phyloP scores from a whole-genome alignment of 2,329 filamentous ascomycete genomes.

The Amylocarpus encephaloides region DNA sequence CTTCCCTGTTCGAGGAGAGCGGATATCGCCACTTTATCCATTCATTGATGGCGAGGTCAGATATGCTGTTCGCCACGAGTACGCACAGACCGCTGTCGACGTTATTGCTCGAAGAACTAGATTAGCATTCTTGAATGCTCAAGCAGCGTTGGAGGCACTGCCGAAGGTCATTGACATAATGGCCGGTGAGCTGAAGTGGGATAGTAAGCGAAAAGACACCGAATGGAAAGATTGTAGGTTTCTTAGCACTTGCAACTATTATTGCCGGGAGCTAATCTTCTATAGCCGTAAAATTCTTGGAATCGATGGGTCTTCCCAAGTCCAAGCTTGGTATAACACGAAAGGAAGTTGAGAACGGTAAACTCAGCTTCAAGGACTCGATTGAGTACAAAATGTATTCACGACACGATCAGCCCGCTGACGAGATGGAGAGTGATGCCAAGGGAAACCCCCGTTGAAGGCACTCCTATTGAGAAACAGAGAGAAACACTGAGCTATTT shows the following conservation, averaged over 20 bases:
- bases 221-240: constrained; percentile 73
- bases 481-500: neutral
- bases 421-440: constrained; percentile 29
- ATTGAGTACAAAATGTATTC: constrained; percentile 58
- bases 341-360: constrained; percentile 54
- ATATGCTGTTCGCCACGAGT: constrained; percentile 83
- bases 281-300: constrained; percentile 51
- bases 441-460: constrained; percentile 16
- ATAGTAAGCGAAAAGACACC: constrained; percentile 59
- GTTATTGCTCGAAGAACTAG: constrained; percentile 79
- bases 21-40: constrained; percentile 75
- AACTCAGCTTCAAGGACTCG: constrained; percentile 50
- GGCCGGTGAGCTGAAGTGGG: constrained; percentile 78
- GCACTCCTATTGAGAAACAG: constrained; percentile 18
- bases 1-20: constrained; percentile 76
- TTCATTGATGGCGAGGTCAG: constrained; percentile 89
- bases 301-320: constrained; percentile 60
- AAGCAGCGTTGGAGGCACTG: constrained; percentile 80
- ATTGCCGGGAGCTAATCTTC: constrained; percentile 1
- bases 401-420: constrained; percentile 46
- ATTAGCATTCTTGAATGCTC: constrained; percentile 84
- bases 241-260: neutral
- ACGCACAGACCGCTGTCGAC: constrained; percentile 85
- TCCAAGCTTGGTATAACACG: constrained; percentile 52
- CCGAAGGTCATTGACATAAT: constrained; percentile 86